Percentiles rank a stretch among this genome's conserved stretches.
Evolutionary conservation across 441 rosid species (phyloP).

Genomic region (Bruguiera hainesii): DNA sequence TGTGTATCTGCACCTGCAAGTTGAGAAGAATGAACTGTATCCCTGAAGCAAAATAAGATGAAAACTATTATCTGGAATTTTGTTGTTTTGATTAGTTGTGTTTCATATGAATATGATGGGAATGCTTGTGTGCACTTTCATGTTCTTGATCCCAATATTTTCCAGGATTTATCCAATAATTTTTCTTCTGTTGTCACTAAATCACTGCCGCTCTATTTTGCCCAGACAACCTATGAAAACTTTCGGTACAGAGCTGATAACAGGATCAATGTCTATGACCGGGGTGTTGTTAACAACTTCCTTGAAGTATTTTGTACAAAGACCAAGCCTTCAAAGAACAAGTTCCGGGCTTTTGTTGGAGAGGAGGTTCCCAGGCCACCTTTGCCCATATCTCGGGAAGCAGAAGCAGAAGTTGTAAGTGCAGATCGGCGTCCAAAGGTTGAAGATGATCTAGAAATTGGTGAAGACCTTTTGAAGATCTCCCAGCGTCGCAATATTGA

Average conservation of each 20-base stretch:
- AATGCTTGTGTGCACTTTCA: not conserved
- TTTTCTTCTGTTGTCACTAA: not conserved
- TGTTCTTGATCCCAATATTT: not conserved
- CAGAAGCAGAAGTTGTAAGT: conserved; percentile 40
- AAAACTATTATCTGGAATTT: not conserved
- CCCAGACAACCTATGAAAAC: conserved; percentile 91
- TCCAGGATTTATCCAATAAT: not conserved
- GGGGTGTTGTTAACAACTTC: conserved; percentile 62
- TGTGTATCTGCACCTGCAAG: not conserved
- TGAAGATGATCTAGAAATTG: conserved; percentile 75
- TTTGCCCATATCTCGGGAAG: conserved; percentile 44
- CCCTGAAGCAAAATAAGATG: not conserved
- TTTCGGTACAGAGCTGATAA: conserved; percentile 83
- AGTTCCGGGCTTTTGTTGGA: conserved; percentile 60
- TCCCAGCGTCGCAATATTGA: conserved; percentile 65
- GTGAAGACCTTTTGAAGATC: conserved; percentile 72
- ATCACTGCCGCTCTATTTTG: conserved; percentile 17
- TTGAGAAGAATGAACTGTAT: not conserved
- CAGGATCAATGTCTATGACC: conserved; percentile 60
- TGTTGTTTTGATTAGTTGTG: not conserved
- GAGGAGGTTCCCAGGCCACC: conserved; percentile 57
- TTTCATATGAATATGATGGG: not conserved
- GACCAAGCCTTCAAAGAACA: conserved; percentile 69
- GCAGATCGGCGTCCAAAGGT: conserved; percentile 76
- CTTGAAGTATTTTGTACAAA: conserved; percentile 69